These are phyloP conservation scores for Penicillium subrubescens DNA, from an alignment of 495 filamentous ascomycete species.

Conservation along the genomic window DNA sequence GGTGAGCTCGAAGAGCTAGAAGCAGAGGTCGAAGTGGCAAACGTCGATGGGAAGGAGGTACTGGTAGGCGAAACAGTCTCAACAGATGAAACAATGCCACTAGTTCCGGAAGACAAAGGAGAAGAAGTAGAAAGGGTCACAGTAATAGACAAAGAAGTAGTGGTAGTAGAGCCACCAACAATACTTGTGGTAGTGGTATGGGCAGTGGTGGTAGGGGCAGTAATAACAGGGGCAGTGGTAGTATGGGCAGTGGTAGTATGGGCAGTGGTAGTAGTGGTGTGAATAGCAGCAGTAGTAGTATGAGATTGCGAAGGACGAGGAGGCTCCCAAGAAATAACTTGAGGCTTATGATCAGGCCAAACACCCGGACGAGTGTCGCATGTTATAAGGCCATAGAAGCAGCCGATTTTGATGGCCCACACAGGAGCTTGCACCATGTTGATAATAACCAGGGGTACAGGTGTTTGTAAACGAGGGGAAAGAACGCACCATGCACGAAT, in stretches of 20 bases:
- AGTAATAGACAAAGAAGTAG: neutral
- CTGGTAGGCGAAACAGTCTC: constrained; percentile 16
- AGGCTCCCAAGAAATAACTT: constrained; percentile 28
- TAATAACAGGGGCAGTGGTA: constrained; percentile 6
- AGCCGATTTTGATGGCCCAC: constrained; percentile 31
- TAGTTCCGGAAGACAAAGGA: constrained; percentile 18
- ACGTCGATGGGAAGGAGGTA: constrained; percentile 15
- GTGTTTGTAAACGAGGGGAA: constrained; percentile 18
- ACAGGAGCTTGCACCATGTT: constrained; percentile 33
- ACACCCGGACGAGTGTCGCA: constrained; percentile 41
- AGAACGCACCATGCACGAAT: constrained; percentile 24
- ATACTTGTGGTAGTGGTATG: constrained; percentile 7
- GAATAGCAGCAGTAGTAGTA: neutral
- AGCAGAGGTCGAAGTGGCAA: constrained; percentile 15
- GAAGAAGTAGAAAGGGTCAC: constrained; percentile 13
- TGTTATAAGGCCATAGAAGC: constrained; percentile 43
- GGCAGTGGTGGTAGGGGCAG: no score
- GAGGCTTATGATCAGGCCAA: constrained; percentile 30
- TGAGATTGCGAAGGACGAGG: constrained; percentile 11
- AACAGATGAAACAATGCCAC: constrained; percentile 20
- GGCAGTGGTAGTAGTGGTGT: constrained; percentile 16
- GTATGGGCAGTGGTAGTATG: constrained; percentile 13
- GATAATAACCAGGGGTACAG: constrained; percentile 25
- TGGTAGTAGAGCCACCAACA: neutral
- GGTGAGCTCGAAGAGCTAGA: constrained; percentile 4